Percentiles rank a stretch among this genome's conserved stretches.
Evolutionary conservation across 1,139 yeast genomes (phyloP).

Genomic region (Kurtzmaniella natalensis): DNA sequence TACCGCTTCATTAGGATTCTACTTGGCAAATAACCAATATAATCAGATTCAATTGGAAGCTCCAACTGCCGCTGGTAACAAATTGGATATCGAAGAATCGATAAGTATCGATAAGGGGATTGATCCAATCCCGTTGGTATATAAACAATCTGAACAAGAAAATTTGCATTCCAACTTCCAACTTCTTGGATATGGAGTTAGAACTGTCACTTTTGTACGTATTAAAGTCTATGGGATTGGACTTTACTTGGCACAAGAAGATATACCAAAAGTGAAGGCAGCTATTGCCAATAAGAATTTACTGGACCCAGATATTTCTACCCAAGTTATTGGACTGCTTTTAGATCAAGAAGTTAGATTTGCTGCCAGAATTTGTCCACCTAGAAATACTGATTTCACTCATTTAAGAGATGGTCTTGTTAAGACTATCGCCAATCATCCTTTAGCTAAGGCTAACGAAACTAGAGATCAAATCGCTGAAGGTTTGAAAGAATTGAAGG

Average conservation of each 20-base stretch:
- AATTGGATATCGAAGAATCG: slow-evolving; percentile 8
- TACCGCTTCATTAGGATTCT: background rate
- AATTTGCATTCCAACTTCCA: slow-evolving; percentile 29
- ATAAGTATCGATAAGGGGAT: slow-evolving; percentile 48
- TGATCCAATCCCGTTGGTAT: slow-evolving; percentile 44
- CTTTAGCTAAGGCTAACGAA: slow-evolving; percentile 30
- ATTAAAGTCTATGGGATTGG: slow-evolving; percentile 88
- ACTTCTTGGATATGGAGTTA: slow-evolving; percentile 72
- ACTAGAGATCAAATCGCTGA: slow-evolving; percentile 31
- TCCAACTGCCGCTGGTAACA: too few species aligned
- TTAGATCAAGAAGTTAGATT: slow-evolving; percentile 59
- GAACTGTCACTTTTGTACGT: slow-evolving; percentile 77
- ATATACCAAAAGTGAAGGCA: slow-evolving; percentile 38
- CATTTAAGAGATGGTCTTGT: slow-evolving; percentile 88
- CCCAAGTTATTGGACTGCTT: slow-evolving; percentile 49
- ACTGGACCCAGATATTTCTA: slow-evolving; percentile 31
- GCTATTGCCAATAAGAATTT: slow-evolving; percentile 14
- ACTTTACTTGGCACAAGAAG: slow-evolving; percentile 63
- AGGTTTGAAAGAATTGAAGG: slow-evolving; percentile 56
- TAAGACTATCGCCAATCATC: slow-evolving; percentile 64
- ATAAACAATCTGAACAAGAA: slow-evolving; percentile 17
- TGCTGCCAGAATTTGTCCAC: slow-evolving; percentile 75
- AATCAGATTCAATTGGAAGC: background rate
- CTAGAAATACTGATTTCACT: slow-evolving; percentile 82
- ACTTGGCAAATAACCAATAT: background rate